Percentiles rank a stretch among this genome's conserved stretches.
Conservation (phyloP, 352 stramenopile genomes). For the Phytophthora palmivora region DNA sequence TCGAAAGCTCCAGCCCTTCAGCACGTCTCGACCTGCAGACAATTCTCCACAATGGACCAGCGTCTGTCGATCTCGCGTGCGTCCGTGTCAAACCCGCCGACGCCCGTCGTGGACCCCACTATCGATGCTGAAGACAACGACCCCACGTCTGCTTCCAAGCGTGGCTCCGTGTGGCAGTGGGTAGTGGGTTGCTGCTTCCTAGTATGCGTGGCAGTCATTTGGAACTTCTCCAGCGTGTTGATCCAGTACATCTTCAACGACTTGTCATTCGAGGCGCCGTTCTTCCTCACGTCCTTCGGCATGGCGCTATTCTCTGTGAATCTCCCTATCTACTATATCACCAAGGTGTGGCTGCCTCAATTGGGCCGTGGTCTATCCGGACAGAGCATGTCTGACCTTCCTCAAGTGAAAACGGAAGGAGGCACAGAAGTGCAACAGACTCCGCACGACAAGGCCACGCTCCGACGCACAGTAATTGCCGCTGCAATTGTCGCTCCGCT, state of each 20-base stretch:
- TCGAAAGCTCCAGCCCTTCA: slow-evolving; percentile 16
- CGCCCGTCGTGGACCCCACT: slow-evolving; percentile 10
- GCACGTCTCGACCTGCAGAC: slow-evolving; percentile 6
- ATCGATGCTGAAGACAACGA: not conserved
- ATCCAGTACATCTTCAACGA: slow-evolving; percentile 91
- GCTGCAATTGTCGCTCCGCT: slow-evolving; percentile 84
- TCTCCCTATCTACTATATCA: slow-evolving; percentile 74
- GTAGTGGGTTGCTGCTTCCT: slow-evolving; percentile 70
- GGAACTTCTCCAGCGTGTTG: slow-evolving; percentile 83
- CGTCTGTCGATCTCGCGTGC: slow-evolving; percentile 30
- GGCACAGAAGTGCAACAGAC: slow-evolving; percentile 25
- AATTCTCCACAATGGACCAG: slow-evolving; percentile 21
- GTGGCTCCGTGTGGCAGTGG: slow-evolving; percentile 64
- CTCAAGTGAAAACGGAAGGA: slow-evolving; percentile 30
- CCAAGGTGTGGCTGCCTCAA: slow-evolving; percentile 46
- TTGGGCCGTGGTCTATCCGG: slow-evolving; percentile 6
- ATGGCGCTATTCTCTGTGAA: slow-evolving; percentile 83
- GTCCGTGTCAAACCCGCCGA: slow-evolving; percentile 34
- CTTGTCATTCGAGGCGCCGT: slow-evolving; percentile 79
- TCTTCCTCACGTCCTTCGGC: slow-evolving; percentile 87
- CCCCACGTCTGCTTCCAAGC: slow-evolving; percentile 23
- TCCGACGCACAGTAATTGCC: slow-evolving; percentile 51
- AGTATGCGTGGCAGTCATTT: slow-evolving; percentile 73
- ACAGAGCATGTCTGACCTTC: slow-evolving; percentile 20
- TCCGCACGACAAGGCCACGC: slow-evolving; percentile 30